Base-by-base conservation (phyloP, 352 stramenopile genomes). In the Globisporangium yorkense region DNA sequence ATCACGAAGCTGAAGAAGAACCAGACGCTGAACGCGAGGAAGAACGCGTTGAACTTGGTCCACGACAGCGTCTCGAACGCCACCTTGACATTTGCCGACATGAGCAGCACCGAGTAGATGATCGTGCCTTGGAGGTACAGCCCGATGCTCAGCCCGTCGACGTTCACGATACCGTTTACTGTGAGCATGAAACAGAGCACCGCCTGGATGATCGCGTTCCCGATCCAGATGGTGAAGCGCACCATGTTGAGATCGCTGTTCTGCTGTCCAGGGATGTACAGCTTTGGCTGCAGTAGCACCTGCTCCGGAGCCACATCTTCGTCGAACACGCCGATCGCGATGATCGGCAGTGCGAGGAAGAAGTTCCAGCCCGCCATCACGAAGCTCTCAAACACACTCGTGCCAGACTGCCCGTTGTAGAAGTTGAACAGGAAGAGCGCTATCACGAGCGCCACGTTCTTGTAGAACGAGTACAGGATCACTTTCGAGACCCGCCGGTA, bases 401-500 rank as follows among this genome's bases (percentile, higher is more conserved):
- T 86, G 7, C 86, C 88, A 5, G 78, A 92, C 60, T 94, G 84
- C 3, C 83, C 84, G 48, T 88, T 89, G 62, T 80, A 79, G 51
- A 94, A 92, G 51, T 89, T 91, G 71, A 88, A 96, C 1, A 91
- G 63, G 35, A 89, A 88, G 13, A 86, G 51, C 12, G 67, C 68
- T 46, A 89, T 88, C 43, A 90, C 80, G 44, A 90, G 76, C 47
- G 72, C 68, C 18, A 84, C 67, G 44, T 90, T 90, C 71, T 92
- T 92, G 70, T 90, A 92, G 52, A 92, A 88, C 44, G 76, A 88
- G 53, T 85, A 89, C 16, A 98, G 76, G 61, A 99, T 94, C 50
- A 98, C 77, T 51, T 94, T 97, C 53, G 80, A 92, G 53, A 98
- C 88, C 27, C 97, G 89, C n/a, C 89, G 82, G 67, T 99, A 99